These are phyloP conservation scores for Globisporangium uncinulatum DNA, from an alignment of 352 stramenopile genomes.

Conservation along the genomic window DNA sequence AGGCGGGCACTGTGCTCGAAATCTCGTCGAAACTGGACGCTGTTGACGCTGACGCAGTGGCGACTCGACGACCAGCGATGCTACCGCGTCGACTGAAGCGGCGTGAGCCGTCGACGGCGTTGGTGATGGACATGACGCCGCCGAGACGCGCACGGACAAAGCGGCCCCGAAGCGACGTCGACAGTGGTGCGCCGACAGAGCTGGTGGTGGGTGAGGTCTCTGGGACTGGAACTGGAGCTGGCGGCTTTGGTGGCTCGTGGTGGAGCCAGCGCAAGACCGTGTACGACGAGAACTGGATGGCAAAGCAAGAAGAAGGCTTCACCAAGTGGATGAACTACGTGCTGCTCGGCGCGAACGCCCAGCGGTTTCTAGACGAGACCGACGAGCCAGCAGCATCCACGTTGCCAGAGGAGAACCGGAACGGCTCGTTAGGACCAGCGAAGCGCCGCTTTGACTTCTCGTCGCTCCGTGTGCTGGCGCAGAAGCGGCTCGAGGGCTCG, in stretches of 20 bases:
- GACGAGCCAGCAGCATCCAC: conserved; percentile 13
- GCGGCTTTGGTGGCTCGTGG: conserved; percentile 44
- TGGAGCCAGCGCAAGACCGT: conserved; percentile 66
- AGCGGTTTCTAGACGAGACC: conserved; percentile 30
- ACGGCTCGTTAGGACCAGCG: neutral
- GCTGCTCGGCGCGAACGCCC: conserved; percentile 44
- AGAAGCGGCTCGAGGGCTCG: conserved; percentile 66
- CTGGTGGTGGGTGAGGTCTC: neutral
- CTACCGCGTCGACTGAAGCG: conserved; percentile 19
- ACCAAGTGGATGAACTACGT: conserved; percentile 89
- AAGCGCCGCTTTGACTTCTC: conserved; percentile 47
- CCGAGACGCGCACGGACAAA: conserved; percentile 23
- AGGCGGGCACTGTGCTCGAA: conserved; percentile 3
- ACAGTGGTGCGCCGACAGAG: conserved; percentile 9
- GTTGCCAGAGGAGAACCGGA: too few relatives aligned
- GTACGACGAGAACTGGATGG: conserved; percentile 77
- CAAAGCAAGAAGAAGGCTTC: conserved; percentile 74
- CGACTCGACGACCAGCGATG: neutral
- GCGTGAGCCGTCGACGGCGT: conserved; percentile 12
- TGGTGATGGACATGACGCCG: conserved; percentile 41
- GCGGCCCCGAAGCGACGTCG: conserved; percentile 7
- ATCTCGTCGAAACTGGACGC: conserved; percentile 1
- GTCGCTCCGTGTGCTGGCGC: conserved; percentile 60
- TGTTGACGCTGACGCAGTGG: conserved; percentile 2
- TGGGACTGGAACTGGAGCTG: conserved; percentile 1